Evolutionary conservation across 805 yeast genomes (phyloP).

Genomic region (Nematodospora valgi): DNA sequence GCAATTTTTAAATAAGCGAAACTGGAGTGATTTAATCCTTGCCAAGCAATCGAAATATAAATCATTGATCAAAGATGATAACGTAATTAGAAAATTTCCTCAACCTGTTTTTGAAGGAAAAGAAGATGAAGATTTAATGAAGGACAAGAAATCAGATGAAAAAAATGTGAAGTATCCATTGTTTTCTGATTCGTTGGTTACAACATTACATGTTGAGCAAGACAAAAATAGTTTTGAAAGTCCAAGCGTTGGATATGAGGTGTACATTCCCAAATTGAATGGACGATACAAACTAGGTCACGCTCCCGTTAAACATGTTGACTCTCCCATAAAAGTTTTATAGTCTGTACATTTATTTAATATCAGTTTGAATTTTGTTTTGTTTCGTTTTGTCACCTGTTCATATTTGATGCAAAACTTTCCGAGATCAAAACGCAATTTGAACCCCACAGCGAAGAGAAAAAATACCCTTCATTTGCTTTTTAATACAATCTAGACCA

Average conservation of each 20-base stretch:
- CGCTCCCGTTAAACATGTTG: conserved; percentile 30
- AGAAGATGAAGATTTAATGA: conserved; percentile 1
- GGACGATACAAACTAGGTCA: conserved; percentile 30
- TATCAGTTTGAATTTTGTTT: too few species aligned
- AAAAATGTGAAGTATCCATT: conserved; percentile 51
- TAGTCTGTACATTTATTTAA: too few species aligned
- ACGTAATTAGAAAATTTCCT: conserved; percentile 31
- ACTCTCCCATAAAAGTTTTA: too few species aligned
- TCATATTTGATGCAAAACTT: too few species aligned
- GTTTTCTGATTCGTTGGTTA: conserved; percentile 54
- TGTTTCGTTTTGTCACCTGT: too few species aligned
- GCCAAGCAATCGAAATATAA: conserved; percentile 32
- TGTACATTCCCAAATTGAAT: conserved; percentile 62
- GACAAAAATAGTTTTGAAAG: conserved; percentile 48
- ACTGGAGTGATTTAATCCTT: conserved; percentile 69
- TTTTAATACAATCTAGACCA: too few species aligned
- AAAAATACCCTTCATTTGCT: too few species aligned
- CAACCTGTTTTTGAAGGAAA: conserved; percentile 30
- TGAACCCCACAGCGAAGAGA: too few species aligned
- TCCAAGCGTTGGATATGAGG: conserved; percentile 60
- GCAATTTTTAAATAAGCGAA: conserved; percentile 61
- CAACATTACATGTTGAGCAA: conserved; percentile 71
- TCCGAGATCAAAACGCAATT: too few species aligned
- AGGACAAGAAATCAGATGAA: conserved; percentile 19
- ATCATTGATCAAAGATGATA: conserved; percentile 16